Base-by-base conservation (phyloP, 140 eudicot species). In the Ambrosia hybrid region DNA sequence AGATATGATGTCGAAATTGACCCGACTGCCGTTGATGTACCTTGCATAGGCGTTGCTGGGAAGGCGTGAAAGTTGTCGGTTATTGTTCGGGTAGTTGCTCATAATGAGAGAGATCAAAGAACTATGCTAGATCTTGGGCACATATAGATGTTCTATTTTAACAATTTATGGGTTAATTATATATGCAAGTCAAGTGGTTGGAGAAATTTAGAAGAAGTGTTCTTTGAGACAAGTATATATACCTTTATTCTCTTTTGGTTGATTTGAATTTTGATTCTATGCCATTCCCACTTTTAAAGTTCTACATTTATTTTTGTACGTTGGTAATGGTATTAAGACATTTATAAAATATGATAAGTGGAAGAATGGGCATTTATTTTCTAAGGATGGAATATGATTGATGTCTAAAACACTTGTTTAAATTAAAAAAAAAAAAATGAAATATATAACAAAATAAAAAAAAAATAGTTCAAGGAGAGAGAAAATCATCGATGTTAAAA, bases 211-310 rank as follows among this genome's bases (percentile, higher is more conserved):
- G 38, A 6, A 12, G 51, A 38, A 63, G 78, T 63, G 78, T 16
- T 62, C 3, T 73, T 3, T 49, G 64, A 5, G 60, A 51, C 51
- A 73, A 63, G 78, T 73, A 73, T 73, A 15, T 62, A 73, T 73
- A 52, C 77, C 37, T 62, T 57, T 11, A 60, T 51, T 61, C 57
- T 33, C 37, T 36, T 49, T 37, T 3, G 58, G 13, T 15, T 62
- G 45, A n/a, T 46, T n/a, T 36, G 36, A 48, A 10, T 34, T 14
- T 52, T 16, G 51, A 26, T 72, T 72, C 34, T 59, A 57, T 73
- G 5, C 64, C 36, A 15, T 63, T 63, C 12, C 77, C 65, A 62
- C 53, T 33, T 34, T 0, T 36, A 6, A 73, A 61, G 70, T 14
- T 69, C 4, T 57, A 57, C 1, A 38, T 39, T 10, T 37, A 5